Evolutionary conservation across 2,329 filamentous ascomycete genomes (phyloP).

Genomic region (Harringtonia aguacate): DNA sequence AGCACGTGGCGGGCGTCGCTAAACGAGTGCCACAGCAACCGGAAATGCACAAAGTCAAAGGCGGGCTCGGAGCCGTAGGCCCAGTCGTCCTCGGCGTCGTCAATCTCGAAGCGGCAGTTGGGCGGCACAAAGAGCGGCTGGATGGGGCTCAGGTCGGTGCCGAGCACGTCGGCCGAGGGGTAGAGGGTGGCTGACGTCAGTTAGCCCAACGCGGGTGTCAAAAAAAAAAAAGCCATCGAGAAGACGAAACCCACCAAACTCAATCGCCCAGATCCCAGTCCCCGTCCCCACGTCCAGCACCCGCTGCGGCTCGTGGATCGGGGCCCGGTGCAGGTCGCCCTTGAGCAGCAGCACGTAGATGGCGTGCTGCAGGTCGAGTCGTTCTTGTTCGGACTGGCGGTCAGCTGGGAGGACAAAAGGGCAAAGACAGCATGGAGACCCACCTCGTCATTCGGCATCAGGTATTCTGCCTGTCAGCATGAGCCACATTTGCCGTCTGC

Average conservation of each 20-base stretch:
- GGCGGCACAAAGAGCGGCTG: slow-evolving; percentile 42
- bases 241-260: slow-evolving; percentile 8
- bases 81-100: slow-evolving; percentile 45
- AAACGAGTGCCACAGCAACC: slow-evolving; percentile 17
- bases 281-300: slow-evolving; percentile 13
- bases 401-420: not conserved
- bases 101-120: slow-evolving; percentile 54
- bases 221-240: not conserved
- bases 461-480: slow-evolving; percentile 7
- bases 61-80: slow-evolving; percentile 30
- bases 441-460: slow-evolving; percentile 11
- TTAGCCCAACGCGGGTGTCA: too few relatives aligned
- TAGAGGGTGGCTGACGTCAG: slow-evolving; percentile 25
- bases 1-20: slow-evolving; percentile 10
- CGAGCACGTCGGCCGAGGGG: slow-evolving; percentile 29
- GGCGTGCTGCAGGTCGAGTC: slow-evolving; percentile 9
- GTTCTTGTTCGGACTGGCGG: slow-evolving; percentile 9
- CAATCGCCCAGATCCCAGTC: slow-evolving; percentile 16
- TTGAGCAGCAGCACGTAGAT: slow-evolving; percentile 10
- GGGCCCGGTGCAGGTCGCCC: slow-evolving; percentile 12
- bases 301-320: slow-evolving; percentile 9
- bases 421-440: not conserved
- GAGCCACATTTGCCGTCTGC: too few relatives aligned
- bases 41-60: slow-evolving; percentile 51
- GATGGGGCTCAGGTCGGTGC: slow-evolving; percentile 40